Evolutionary conservation across 2,329 filamentous ascomycete species (phyloP).

Genomic region (Aspergillus sp.): DNA sequence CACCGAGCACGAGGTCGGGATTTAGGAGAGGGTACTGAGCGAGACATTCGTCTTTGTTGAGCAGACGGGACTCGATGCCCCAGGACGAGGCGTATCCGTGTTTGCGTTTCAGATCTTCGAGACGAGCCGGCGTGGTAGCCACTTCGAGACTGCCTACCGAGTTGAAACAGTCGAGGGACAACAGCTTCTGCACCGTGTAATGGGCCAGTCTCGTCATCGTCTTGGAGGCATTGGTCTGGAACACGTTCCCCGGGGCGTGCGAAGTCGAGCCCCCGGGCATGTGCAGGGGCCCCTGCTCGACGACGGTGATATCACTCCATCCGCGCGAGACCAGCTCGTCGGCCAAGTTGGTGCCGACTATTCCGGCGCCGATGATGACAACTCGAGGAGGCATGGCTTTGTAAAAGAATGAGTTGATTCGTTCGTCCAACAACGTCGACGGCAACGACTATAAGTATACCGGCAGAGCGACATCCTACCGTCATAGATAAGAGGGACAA

Average conservation of each 20-base stretch:
- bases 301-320: slow-evolving; percentile 63
- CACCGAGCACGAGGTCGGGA: slow-evolving; percentile 55
- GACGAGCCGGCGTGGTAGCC: slow-evolving; percentile 58
- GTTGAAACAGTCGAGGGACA: slow-evolving; percentile 59
- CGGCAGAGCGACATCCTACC: background rate
- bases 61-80: slow-evolving; percentile 57
- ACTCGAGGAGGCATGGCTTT: slow-evolving; percentile 35
- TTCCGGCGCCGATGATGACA: slow-evolving; percentile 63
- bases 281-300: slow-evolving; percentile 62
- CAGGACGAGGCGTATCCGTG: slow-evolving; percentile 61
- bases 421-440: background rate
- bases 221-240: slow-evolving; percentile 55
- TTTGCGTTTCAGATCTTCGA: slow-evolving; percentile 63
- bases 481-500: background rate
- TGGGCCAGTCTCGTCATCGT: slow-evolving; percentile 57
- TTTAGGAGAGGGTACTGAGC: slow-evolving; percentile 57
- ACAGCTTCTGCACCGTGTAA: slow-evolving; percentile 63
- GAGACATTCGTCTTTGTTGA: slow-evolving; percentile 54
- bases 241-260: slow-evolving; percentile 64
- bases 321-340: slow-evolving; percentile 63
- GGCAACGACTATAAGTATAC: background rate
- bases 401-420: background rate
- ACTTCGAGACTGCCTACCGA: slow-evolving; percentile 64
- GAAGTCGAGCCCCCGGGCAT: slow-evolving; percentile 67
- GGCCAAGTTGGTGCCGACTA: slow-evolving; percentile 63